These are phyloP conservation scores for Tolypocladium nubicola DNA, from an alignment of 2,329 filamentous ascomycete species.

Conservation along the genomic window DNA sequence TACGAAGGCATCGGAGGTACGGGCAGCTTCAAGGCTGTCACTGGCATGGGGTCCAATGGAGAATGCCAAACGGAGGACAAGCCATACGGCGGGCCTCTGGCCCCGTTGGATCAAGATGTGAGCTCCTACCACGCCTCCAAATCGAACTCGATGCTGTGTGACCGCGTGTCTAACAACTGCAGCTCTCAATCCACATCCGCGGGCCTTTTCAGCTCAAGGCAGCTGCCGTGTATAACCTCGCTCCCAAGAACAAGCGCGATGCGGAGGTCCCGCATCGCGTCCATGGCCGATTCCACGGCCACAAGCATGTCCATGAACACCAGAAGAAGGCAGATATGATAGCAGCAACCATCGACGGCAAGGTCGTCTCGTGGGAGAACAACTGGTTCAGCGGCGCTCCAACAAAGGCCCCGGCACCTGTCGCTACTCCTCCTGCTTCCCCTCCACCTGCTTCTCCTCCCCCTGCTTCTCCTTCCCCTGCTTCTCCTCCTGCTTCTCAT, in stretches of 20 bases:
- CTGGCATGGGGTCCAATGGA: slow-evolving; percentile 43
- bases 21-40: slow-evolving; percentile 56
- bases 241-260: slow-evolving; percentile 19
- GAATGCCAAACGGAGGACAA: slow-evolving; percentile 42
- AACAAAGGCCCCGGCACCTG: slow-evolving; percentile 5
- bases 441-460: slow-evolving; percentile 5
- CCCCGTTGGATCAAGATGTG: slow-evolving; percentile 62
- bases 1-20: slow-evolving; percentile 50
- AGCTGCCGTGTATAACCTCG: slow-evolving; percentile 58
- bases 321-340: slow-evolving; percentile 43
- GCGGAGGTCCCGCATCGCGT: slow-evolving; percentile 10
- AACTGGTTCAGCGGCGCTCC: slow-evolving; percentile 31
- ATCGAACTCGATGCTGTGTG: neutral
- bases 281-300: slow-evolving; percentile 25
- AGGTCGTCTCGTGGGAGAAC: slow-evolving; percentile 49
- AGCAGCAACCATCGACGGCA: slow-evolving; percentile 46
- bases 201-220: slow-evolving; percentile 58
- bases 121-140: neutral
- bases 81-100: slow-evolving; percentile 48
- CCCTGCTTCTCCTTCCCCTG: slow-evolving; percentile 8
- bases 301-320: slow-evolving; percentile 44
- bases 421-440: slow-evolving; percentile 7
- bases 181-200: slow-evolving; percentile 65
- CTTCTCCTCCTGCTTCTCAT: neutral
- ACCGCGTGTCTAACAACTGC: neutral